Evolutionary conservation across 768 basidiomycete genomes (phyloP), one percentile per base, ranked within the genome.

Genomic region (Cyclocybe cylindracea): DNA sequence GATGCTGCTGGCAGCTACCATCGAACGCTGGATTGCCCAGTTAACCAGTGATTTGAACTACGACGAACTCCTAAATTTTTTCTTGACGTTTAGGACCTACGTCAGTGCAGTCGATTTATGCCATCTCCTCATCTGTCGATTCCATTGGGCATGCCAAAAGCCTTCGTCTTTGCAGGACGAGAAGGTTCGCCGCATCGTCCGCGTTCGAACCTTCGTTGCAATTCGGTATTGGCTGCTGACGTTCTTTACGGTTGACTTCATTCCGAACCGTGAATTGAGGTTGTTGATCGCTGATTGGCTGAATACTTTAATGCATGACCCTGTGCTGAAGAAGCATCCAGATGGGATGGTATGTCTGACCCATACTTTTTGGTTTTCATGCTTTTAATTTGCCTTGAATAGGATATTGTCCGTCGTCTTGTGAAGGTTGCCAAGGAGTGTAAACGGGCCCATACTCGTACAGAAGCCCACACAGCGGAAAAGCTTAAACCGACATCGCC

Each of bases 1-100:
- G 56, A 74, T 91, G 19, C 74, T 96, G n/a, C 73, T 95, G 10
- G 94, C 91, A 0, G 93, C 93, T 4, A 94, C 91, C 3, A 91
- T 95, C 61, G 94, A 95, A 66, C 86, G 94, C 0, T 93, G 91
- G 91, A 86, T 97, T 48, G 92, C 91, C 1, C 91, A 96, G 62
- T 73, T 96, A 44, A 95, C 94, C 31, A 89, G 86, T 60, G 86
- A 89, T 60, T 74, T 94, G 61, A 85, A 89, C 66, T 90, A 91
- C 51, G 92, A 94, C 65, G 90, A 94, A 59, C 77, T 94, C 29
- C 78, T 93, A 50, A 85, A 90, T 61, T 95, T 95, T 66, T 93
- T 97, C 79, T 79, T 96, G 66, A 94, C 93, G 2, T 97, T 94
- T 64, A 85, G 94, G 49, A 84, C 89, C 39, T 95, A 93, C 67